A percentile compares a stretch with the other conserved stretches of the same genome.
Evolutionary conservation across 352 stramenopile species (phyloP).

Genomic region (Phytophthora brassicae): DNA sequence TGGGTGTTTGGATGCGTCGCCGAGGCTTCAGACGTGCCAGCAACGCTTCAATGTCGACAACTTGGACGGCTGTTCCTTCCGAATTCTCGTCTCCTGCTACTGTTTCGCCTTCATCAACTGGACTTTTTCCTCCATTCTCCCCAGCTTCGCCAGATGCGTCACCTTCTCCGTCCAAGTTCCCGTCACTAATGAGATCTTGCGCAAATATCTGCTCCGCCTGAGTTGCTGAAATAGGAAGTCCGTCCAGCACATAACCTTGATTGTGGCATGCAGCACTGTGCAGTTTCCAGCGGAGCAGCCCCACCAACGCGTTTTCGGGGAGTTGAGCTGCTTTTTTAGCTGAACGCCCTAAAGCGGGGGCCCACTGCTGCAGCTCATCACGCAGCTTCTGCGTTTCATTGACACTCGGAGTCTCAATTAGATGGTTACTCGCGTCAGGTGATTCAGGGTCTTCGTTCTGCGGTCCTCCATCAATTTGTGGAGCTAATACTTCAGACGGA

Average conservation of each 20-base stretch:
- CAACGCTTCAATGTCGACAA: constrained; percentile 44
- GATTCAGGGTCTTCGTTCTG: constrained; percentile 11
- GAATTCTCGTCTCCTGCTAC: constrained; percentile 15
- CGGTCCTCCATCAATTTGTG: constrained; percentile 4
- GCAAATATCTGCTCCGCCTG: constrained; percentile 58
- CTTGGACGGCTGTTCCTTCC: constrained; percentile 9
- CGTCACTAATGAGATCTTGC: constrained; percentile 11
- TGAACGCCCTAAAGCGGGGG: constrained; percentile 11
- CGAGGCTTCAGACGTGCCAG: constrained; percentile 44
- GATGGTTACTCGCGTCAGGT: constrained; percentile 1
- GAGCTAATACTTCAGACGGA: constrained; percentile 3
- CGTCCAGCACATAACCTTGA: constrained; percentile 85
- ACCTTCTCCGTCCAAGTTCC: constrained; percentile 12
- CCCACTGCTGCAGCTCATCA: constrained; percentile 42
- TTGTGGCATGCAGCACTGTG: constrained; percentile 58
- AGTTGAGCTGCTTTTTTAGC: constrained; percentile 29
- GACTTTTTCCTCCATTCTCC: constrained; percentile 25
- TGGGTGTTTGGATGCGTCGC: constrained; percentile 50
- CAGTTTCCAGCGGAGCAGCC: constrained; percentile 73
- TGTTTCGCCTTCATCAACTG: constrained; percentile 17
- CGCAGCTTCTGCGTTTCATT: constrained; percentile 22
- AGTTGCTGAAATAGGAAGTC: constrained; percentile 45
- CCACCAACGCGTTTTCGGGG: constrained; percentile 41
- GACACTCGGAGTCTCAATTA: constrained; percentile 14
- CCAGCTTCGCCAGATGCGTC: constrained; percentile 21